Percentiles rank a stretch among this genome's conserved stretches.
Evolutionary conservation across 192 early-diverging fungal genomes (phyloP).

Genomic region (Lunasporangiospora selenospora): DNA sequence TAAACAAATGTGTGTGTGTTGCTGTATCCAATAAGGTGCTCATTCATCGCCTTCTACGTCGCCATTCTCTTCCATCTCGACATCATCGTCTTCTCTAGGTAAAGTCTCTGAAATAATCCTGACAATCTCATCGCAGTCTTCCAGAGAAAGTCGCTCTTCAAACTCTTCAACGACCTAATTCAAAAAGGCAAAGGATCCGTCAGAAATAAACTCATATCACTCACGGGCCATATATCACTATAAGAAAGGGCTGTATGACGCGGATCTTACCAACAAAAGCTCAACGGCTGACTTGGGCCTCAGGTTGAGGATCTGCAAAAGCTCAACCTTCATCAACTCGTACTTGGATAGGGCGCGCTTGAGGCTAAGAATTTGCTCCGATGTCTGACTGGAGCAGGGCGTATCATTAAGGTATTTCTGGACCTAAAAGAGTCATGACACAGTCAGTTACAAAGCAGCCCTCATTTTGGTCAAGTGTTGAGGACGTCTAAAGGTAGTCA

Average conservation of each 20-base stretch:
- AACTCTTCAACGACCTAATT: slow-evolving; percentile 79
- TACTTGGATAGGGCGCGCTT: slow-evolving; percentile 52
- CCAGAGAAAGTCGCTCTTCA: slow-evolving; percentile 65
- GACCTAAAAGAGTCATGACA: slow-evolving; percentile 50
- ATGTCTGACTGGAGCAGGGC: slow-evolving; percentile 65
- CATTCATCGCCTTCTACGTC: slow-evolving; percentile 35
- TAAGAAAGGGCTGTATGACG: too few species aligned
- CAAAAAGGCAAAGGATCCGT: background rate
- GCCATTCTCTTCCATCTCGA: slow-evolving; percentile 38
- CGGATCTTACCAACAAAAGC: slow-evolving; percentile 60
- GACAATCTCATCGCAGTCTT: slow-evolving; percentile 60
- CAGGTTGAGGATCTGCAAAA: slow-evolving; percentile 77
- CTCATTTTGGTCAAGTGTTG: background rate
- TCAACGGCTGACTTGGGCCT: slow-evolving; percentile 71
- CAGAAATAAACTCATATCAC: background rate
- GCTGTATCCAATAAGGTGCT: background rate
- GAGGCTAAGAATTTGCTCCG: slow-evolving; percentile 54
- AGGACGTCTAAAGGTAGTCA: too few species aligned
- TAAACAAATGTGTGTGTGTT: background rate
- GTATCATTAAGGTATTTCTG: slow-evolving; percentile 62
- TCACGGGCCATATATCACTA: too few species aligned
- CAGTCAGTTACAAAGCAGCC: background rate
- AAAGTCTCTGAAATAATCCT: slow-evolving; percentile 53
- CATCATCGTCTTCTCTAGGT: slow-evolving; percentile 57
- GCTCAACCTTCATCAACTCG: slow-evolving; percentile 74